Evolutionary conservation across 176 grass and related monocot genomes (phyloP).

Genomic region (Phoenix dactylifera): DNA sequence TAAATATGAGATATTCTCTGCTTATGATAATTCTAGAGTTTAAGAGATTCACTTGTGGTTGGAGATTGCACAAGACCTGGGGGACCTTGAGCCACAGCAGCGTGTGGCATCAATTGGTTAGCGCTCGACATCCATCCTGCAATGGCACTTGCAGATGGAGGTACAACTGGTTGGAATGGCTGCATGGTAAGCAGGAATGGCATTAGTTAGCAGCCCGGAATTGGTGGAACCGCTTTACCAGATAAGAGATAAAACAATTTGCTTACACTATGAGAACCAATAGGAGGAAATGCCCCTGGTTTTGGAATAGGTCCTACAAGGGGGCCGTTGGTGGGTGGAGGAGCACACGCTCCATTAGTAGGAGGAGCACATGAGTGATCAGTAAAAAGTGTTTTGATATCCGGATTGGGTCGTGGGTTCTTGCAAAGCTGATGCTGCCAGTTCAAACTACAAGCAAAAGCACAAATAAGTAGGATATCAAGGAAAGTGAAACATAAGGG

Average conservation of each 20-base stretch:
- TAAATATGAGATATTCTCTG: no score
- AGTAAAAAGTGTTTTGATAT: constrained; percentile 98
- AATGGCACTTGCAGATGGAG: constrained; percentile 84
- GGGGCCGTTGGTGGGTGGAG: constrained; percentile 69
- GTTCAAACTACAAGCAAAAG: constrained; percentile 56
- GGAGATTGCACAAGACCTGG: constrained; percentile 70
- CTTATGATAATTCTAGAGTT: no score
- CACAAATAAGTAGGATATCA: no score
- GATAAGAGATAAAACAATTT: no score
- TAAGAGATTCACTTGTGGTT: constrained; percentile 43
- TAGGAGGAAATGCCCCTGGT: constrained; percentile 80
- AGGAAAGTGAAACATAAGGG: no score
- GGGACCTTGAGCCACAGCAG: constrained; percentile 73
- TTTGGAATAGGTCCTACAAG: constrained; percentile 91
- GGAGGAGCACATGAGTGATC: constrained; percentile 90
- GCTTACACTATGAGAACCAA: constrained; percentile 74
- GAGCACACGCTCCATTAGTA: constrained; percentile 75
- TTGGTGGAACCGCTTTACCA: no score
- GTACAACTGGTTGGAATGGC: constrained; percentile 92
- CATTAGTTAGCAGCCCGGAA: no score
- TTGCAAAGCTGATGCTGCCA: constrained; percentile 99
- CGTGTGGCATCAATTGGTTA: constrained; percentile 67
- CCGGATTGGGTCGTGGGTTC: constrained; percentile 92
- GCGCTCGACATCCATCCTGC: constrained; percentile 98
- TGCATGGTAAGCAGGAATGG: constrained; percentile 17